Conservation (phyloP, 495 filamentous ascomycete genomes). For the Amniculicola lignicola region DNA sequence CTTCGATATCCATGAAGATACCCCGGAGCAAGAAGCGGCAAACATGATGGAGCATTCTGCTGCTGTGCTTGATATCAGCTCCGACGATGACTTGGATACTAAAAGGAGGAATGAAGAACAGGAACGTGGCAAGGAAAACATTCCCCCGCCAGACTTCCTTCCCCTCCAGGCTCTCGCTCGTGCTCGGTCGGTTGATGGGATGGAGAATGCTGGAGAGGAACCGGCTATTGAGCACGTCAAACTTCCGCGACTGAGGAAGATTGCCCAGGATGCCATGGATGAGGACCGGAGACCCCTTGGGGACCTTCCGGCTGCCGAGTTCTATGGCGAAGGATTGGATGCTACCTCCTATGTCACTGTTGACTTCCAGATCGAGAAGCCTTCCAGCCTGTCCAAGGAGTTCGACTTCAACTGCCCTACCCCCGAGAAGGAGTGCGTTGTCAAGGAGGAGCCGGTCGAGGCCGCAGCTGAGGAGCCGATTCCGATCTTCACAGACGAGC, state of each 20-base stretch:
- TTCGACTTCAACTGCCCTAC: slow-evolving; percentile 24
- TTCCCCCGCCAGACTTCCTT: slow-evolving; percentile 60
- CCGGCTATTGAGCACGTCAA: slow-evolving; percentile 15
- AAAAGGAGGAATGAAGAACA: slow-evolving; percentile 51
- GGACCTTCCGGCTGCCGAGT: slow-evolving; percentile 69
- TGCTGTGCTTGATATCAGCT: slow-evolving; percentile 74
- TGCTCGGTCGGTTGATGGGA: slow-evolving; percentile 20
- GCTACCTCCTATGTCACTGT: slow-evolving; percentile 52
- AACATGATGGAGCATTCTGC: slow-evolving; percentile 91
- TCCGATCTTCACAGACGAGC: slow-evolving; percentile 17
- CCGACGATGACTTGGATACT: slow-evolving; percentile 44
- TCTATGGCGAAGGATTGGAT: slow-evolving; percentile 66
- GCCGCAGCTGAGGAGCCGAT: slow-evolving; percentile 11
- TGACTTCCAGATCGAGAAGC: slow-evolving; percentile 27
- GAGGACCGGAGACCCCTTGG: slow-evolving; percentile 62
- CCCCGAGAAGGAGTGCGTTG: slow-evolving; percentile 10
- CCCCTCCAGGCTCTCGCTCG: slow-evolving; percentile 29
- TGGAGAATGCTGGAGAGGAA: slow-evolving; percentile 22
- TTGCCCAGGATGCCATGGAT: slow-evolving; percentile 48
- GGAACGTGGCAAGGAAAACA: slow-evolving; percentile 85
- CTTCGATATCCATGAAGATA: slow-evolving; percentile 95
- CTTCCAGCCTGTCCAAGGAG: slow-evolving; percentile 32
- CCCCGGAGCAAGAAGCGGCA: slow-evolving; percentile 78
- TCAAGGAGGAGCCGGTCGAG: not conserved
- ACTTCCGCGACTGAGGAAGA: slow-evolving; percentile 23